Evolutionary conservation across 768 basidiomycete species (phyloP), one percentile per base, ranked within the genome.

Genomic region (Lyophyllum decastes): DNA sequence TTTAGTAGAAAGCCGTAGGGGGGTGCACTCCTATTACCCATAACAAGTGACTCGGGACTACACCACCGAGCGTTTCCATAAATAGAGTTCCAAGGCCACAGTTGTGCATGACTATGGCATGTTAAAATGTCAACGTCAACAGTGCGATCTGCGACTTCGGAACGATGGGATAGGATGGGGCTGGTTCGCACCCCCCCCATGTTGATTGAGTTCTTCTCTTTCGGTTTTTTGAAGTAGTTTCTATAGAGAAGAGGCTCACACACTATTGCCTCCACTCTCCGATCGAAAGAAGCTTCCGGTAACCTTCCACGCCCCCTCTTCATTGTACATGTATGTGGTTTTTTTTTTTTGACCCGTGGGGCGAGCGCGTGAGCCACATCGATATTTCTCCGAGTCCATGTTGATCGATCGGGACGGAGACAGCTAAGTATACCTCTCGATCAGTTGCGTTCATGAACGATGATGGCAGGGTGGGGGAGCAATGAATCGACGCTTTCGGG

Each of bases 301-400:
- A 45, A 5, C 44, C 6, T 45, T 12, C 21, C 22, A 22, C 5
- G 11, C 21, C n/a, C n/a, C n/a, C n/a, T 22, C 44, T 24, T 22
- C 19, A 8, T 22, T 19, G 21, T 14, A 24, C 11, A 22, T 45
- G n/a, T n/a, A n/a, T n/a, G n/a, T n/a, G n/a, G n/a, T n/a, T n/a
- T n/a, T n/a, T 45, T 24, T 2, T 22, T 19, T 21, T 11, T 21
- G 12, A 22, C 22, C 2, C 22, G 14, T 9, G 30, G 9, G 25
- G 25, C 14, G 30, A 54, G 57, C 16, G 48, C 22, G 4, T n/a
- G n/a, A n/a, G n/a, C n/a, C n/a, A n/a, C 46, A 53, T 41, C 65
- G 65, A 17, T 51, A 21, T 40, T 22, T 44, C 27, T 58, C 25
- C 5, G 16, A 43, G 19, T 19, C 4, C 41, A 2, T 24, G 24